Base-by-base conservation (phyloP, 2,329 filamentous ascomycete species). In the Verticillium nonalfalfae region DNA sequence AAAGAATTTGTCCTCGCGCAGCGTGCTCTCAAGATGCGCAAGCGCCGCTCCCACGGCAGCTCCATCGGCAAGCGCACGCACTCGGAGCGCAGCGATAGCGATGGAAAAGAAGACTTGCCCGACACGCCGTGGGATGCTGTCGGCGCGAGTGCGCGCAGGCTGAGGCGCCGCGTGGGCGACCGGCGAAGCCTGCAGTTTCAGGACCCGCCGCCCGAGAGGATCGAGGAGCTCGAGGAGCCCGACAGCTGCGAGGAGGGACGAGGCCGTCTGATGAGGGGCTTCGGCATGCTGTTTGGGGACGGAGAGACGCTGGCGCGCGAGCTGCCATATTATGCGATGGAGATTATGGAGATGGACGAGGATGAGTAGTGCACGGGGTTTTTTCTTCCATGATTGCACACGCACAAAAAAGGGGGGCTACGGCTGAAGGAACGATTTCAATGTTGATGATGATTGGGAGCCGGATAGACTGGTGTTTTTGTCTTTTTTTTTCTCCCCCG, bases 51-150 rank as follows among this genome's bases (percentile, higher is more conserved):
- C 59, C 78, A 79, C 66, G 81, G 81, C 56, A 83, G 81, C 66
- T 83, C 80, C 70, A 79, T 83, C 60, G 79, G 80, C 65, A 84
- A 84, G 72, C 76, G 81, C 40, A 83, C 80, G 33, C 78, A 83
- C 65, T 81, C 77, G 67, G 81, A 84, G 68, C 77, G 82, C 61
- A 82, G 79, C 68, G 81, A 82, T 64, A 79, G 79, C 9, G 81
- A 82, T 63, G 58, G 58, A 15, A 69, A 66, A 10, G 75, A 77
- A 57, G 75, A 77, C 57, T 62, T 72, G 56, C 60, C 60, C 38
- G 59, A 63, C 14, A 73, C 72, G 15, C 66, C 73, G 18, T 71
- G 74, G 45, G 78, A 81, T 40, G 73, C 72, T 60, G 74, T 75
- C 10, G 80, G 79, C 14, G 80, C 77, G 14, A 81, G 79, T 64